Evolutionary conservation across 2,329 filamentous ascomycete species (phyloP), one percentile per base, ranked within the genome.

Genomic region (Penicillium sp.): DNA sequence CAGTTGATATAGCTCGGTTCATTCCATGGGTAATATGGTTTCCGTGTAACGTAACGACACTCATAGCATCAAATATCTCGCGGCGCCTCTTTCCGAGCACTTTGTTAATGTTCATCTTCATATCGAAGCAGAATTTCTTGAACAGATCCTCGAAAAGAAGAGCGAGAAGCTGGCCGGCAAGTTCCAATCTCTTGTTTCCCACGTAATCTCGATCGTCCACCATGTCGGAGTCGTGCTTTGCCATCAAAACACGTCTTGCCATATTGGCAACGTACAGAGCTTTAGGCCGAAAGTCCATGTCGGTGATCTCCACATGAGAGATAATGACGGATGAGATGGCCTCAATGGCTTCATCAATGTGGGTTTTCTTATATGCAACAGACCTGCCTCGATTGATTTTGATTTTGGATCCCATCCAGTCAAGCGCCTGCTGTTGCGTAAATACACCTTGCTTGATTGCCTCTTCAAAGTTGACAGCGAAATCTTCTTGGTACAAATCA

Each of bases 171-270:
- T 97, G 94, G 0, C 94, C 94, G 54, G 95, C 95, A 74, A 99
- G 74, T 72, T 99, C 94, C 45, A 99, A 79, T 59, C 94, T 86
- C 76, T 99, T 99, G 77, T 99, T 99, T 63, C 94, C 94, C 28
- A 99, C 91, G 67, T 97, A 99, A 74, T 99, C 95, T 68, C 94
- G 84, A 71, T 99, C 94, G 65, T 99, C 94, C 1, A 99, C 91
- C 53, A 97, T 79, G 56, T 88, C 91, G 1, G 89, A 84, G 67
- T 99, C 90, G 59, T 94, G 89, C 67, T 91, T 88, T 1, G 92
- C 92, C 89, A 97, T 96, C 49, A 99, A 76, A 3, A 97, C 92
- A 71, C 92, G 85, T n/a, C 94, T 88, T 26, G 91, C 90, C 94
- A 99, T 99, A 78, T 96, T 90, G 48, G 93, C 93, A 55, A 99